Percentiles rank a stretch among this genome's conserved stretches.
phyloP scores from a whole-genome alignment of 2,329 filamentous ascomycete genomes.

The Endothia cerciana region DNA sequence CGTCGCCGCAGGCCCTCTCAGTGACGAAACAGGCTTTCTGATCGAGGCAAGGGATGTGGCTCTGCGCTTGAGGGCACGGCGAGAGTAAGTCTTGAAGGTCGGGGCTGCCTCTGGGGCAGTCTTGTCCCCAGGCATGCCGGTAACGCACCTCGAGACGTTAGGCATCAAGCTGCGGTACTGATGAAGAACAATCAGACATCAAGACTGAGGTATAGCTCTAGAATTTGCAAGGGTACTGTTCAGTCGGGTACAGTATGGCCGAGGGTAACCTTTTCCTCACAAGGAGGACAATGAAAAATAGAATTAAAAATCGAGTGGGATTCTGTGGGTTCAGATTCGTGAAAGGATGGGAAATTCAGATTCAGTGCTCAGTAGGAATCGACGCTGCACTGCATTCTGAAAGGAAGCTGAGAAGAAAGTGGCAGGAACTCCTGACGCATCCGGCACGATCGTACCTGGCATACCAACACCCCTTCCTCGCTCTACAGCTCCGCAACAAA shows the following conservation, averaged over 20 bases:
- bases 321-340: not conserved
- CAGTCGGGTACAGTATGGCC: not conserved
- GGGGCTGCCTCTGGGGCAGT: not conserved
- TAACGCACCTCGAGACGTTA: not conserved
- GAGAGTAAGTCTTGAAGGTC: constrained; percentile 19
- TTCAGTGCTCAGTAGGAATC: too few relatives aligned
- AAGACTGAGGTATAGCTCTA: not conserved
- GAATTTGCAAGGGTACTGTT: not conserved
- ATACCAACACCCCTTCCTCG: not conserved
- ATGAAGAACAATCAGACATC: too few relatives aligned
- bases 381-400: not conserved
- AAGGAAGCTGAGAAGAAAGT: not conserved
- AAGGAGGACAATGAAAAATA: not conserved
- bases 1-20: not conserved
- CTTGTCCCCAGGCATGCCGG: not conserved
- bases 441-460: not conserved
- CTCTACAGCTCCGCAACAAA: not conserved
- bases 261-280: not conserved
- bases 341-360: not conserved
- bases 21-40: not conserved
- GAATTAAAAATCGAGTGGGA: not conserved
- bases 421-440: not conserved
- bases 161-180: not conserved
- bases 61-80: constrained; percentile 17
- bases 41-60: not conserved